Evolutionary conservation across 1,284 basidiomycete genomes (phyloP).

Genomic region (Ustilago shanxiensis): DNA sequence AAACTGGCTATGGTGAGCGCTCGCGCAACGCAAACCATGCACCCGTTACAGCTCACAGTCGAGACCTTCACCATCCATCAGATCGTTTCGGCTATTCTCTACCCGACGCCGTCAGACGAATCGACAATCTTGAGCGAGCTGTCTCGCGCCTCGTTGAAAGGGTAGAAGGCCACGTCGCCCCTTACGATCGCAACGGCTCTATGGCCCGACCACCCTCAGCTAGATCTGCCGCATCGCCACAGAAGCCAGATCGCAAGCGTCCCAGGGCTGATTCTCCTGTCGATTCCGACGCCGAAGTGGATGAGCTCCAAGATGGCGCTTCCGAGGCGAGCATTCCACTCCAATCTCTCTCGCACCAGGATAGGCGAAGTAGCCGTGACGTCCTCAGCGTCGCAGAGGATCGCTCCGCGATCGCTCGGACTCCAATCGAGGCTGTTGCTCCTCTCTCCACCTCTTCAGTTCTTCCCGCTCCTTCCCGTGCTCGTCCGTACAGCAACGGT

Average conservation of each 20-base stretch:
- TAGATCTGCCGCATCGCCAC: conserved; percentile 21
- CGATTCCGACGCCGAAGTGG: conserved; percentile 47
- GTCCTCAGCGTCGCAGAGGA: conserved; percentile 8
- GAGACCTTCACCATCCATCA: conserved; percentile 14
- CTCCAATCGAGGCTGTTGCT: conserved; percentile 1
- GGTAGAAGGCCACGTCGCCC: conserved; percentile 18
- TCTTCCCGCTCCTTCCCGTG: neutral
- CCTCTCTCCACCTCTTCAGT: neutral
- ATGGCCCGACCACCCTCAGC: conserved; percentile 19
- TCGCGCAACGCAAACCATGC: conserved; percentile 7
- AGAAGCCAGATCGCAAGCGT: conserved; percentile 37
- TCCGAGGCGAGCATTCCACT: conserved; percentile 44
- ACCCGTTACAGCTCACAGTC: conserved; percentile 4
- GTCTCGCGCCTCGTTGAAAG: conserved; percentile 32
- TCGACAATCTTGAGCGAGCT: conserved; percentile 40
- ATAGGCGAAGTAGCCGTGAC: conserved; percentile 18
- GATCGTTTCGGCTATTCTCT: conserved; percentile 39
- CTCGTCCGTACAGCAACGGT: conserved; percentile 7
- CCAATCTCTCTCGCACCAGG: conserved; percentile 20
- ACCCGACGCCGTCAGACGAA: conserved; percentile 38
- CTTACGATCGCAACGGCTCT: conserved; percentile 12
- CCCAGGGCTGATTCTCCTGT: conserved; percentile 28
- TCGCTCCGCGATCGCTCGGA: neutral
- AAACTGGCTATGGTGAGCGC: conserved; percentile 10
- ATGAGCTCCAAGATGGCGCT: conserved; percentile 45